Conservation (phyloP, 805 yeast species). For the Candida adriatica region DNA sequence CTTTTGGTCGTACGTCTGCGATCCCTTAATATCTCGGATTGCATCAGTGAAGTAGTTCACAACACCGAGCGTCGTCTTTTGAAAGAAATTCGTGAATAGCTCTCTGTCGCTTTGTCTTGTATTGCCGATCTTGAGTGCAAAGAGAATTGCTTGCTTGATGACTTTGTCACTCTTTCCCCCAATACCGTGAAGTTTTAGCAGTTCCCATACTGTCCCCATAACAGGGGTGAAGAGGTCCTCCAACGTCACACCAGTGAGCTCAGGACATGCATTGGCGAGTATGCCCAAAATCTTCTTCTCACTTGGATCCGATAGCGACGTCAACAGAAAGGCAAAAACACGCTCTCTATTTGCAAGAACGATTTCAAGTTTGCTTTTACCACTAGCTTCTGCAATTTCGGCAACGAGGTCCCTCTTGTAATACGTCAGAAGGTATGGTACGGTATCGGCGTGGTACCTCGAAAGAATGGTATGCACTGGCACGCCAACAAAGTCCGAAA, state of each 20-base stretch:
- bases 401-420: conserved; percentile 56
- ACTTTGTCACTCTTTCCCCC: conserved; percentile 26
- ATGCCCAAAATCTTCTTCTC: conserved; percentile 44
- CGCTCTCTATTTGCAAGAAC: conserved; percentile 42
- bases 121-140: conserved; percentile 26
- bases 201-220: conserved; percentile 31
- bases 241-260: conserved; percentile 28
- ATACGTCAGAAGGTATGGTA: conserved; percentile 68
- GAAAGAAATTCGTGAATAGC: conserved; percentile 36
- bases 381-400: conserved; percentile 47
- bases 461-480: conserved; percentile 53
- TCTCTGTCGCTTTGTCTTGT: conserved; percentile 13
- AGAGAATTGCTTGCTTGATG: conserved; percentile 34
- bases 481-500: conserved; percentile 62
- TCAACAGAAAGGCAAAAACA: conserved; percentile 52
- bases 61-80: conserved; percentile 61
- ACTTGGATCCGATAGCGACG: conserved; percentile 41
- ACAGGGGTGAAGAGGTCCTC: conserved; percentile 23
- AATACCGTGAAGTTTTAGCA: conserved; percentile 34
- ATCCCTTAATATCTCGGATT: conserved; percentile 66
- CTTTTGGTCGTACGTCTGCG: conserved; percentile 66
- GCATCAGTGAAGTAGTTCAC: conserved; percentile 75
- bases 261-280: conserved; percentile 46
- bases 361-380: conserved; percentile 39
- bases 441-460: conserved; percentile 64